Evolutionary conservation across 1,139 yeast species (phyloP).

Genomic region (Hansenula lynferdii): DNA sequence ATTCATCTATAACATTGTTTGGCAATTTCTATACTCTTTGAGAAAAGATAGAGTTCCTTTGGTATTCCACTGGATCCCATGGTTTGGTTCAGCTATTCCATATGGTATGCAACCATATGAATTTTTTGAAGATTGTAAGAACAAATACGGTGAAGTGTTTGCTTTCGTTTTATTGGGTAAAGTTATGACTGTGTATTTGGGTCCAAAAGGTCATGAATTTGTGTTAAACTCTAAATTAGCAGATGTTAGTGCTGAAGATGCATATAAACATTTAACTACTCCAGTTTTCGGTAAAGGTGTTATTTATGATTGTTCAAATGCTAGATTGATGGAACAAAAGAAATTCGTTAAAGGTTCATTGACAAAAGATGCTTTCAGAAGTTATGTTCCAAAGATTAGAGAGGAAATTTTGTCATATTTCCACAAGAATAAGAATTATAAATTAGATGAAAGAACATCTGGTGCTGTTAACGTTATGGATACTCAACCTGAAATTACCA

Average conservation of each 20-base stretch:
- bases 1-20: conserved; percentile 53
- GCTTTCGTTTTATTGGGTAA: conserved; percentile 86
- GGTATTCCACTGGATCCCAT: conserved; percentile 91
- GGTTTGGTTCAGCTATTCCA: conserved; percentile 87
- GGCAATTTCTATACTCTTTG: conserved; percentile 68
- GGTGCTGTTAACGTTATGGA: conserved; percentile 72
- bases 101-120: conserved; percentile 94
- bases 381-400: conserved; percentile 83
- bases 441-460: conserved; percentile 28
- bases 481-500: conserved; percentile 92
- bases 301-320: conserved; percentile 92
- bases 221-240: conserved; percentile 85
- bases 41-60: conserved; percentile 82
- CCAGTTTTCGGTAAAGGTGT: conserved; percentile 98
- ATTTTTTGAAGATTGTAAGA: conserved; percentile 74
- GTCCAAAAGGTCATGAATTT: conserved; percentile 97
- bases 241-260: conserved; percentile 95
- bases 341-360: conserved; percentile 91
- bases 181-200: conserved; percentile 92
- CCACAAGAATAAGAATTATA: conserved; percentile 38
- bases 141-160: conserved; percentile 87
- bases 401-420: conserved; percentile 73
- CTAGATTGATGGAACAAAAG: conserved; percentile 95
- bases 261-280: conserved; percentile 90
- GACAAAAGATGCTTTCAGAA: conserved; percentile 77